These are phyloP conservation scores for Cladosporium sp. DNA, from an alignment of 2,329 filamentous ascomycete genomes.

Conservation along the genomic window DNA sequence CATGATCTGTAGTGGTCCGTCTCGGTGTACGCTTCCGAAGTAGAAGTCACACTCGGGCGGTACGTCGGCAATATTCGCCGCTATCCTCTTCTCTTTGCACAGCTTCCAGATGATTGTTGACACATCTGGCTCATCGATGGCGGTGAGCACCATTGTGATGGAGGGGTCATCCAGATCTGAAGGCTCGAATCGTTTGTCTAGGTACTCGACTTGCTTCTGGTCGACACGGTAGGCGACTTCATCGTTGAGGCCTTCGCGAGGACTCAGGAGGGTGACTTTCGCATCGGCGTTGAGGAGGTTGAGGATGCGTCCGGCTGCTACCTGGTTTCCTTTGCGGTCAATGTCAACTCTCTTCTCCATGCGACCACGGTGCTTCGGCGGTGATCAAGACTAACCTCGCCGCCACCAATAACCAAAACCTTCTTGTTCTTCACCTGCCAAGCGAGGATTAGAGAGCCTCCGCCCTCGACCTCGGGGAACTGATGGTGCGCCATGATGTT, in stretches of 20 bases:
- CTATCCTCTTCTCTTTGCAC: slow-evolving; percentile 79
- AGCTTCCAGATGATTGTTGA: slow-evolving; percentile 89
- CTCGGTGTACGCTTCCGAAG: slow-evolving; percentile 92
- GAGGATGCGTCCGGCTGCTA: slow-evolving; percentile 90
- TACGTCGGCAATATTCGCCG: slow-evolving; percentile 95
- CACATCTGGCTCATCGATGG: slow-evolving; percentile 90
- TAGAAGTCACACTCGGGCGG: slow-evolving; percentile 98
- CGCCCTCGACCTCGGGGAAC: slow-evolving; percentile 81
- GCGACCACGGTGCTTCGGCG: not conserved
- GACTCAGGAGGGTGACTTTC: slow-evolving; percentile 81
- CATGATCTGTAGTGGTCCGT: slow-evolving; percentile 96
- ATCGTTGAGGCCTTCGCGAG: slow-evolving; percentile 74
- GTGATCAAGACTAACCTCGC: slow-evolving; percentile 65
- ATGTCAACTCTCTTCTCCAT: slow-evolving; percentile 24
- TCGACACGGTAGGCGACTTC: slow-evolving; percentile 83
- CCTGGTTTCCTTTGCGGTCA: slow-evolving; percentile 55
- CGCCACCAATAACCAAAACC: slow-evolving; percentile 90
- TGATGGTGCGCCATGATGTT: slow-evolving; percentile 10
- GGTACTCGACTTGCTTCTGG: slow-evolving; percentile 72
- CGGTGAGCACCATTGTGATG: slow-evolving; percentile 84
- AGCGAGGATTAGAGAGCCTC: slow-evolving; percentile 89
- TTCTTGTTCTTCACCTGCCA: slow-evolving; percentile 92
- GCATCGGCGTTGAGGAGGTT: slow-evolving; percentile 95
- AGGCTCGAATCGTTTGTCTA: slow-evolving; percentile 81
- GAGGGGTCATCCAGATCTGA: slow-evolving; percentile 72